Base-by-base conservation (phyloP, 176 grass and related monocot genomes). In the Microstegium vimineum region DNA sequence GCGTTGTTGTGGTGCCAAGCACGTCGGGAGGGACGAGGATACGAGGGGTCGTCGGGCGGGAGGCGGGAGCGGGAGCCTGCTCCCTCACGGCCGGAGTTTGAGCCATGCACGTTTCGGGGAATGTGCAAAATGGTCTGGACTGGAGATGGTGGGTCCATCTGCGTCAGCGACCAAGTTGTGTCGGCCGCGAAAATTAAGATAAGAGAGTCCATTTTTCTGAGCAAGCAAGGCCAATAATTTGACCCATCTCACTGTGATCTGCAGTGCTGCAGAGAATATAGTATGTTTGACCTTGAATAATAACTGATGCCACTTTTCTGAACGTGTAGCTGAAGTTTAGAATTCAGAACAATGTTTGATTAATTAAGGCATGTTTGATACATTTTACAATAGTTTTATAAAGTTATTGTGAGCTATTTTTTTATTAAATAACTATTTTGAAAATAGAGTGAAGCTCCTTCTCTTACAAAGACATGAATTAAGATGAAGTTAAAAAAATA, bases 31-130 rank as follows among this genome's bases (percentile, higher is more conserved):
- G 26, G 69, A 26, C 51, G 75, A 33, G 10, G 17, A 5, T 6
- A 18, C n/a, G 12, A 17, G 69, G 67, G 51, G 13, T 7, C 6
- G 25, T 51, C n/a, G 74, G 27, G 74, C 20, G 33, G 27, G 46
- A 47, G n/a, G n/a, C n/a, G n/a, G n/a, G n/a, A n/a, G n/a, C n/a
- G 26, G n/a, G n/a, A 11, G 56, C 9, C n/a, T 6, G 40, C n/a
- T n/a, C n/a, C n/a, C n/a, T n/a, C n/a, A n/a, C n/a, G 40, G 16
- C 36, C 41, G 68, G 40, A 17, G 31, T 92, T 94, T 78, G 68
- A 85, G 84, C 84, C 81, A 83, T 69, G 92, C 92, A 94, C 87
- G 92, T 90, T 79, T 69, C 61, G 32, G 40, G 38, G 49, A 45
- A 73, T 46, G 38, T 9, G 26, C 49, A 6, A 56, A n/a, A n/a